Conservation (phyloP, 139 green algal genomes). For the Picochlorum sp. region DNA sequence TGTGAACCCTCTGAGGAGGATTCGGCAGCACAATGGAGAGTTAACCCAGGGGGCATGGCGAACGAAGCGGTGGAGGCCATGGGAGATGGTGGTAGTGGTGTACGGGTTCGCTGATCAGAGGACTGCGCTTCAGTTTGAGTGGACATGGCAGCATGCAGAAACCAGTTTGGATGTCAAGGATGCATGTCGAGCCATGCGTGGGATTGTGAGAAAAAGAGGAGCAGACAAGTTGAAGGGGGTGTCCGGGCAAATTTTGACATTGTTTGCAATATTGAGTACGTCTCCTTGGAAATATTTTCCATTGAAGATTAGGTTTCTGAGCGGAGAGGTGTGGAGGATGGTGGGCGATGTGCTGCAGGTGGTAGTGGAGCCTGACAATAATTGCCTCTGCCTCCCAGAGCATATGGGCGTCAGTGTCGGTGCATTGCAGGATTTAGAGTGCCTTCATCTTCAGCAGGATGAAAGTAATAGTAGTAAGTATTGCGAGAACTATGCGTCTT, state of each 20-base stretch:
- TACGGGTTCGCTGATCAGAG: conserved; percentile 77
- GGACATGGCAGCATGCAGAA: conserved; percentile 89
- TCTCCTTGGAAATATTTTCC: conserved; percentile 71
- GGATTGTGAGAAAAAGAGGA: conserved; percentile 30
- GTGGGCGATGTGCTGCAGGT: conserved; percentile 9
- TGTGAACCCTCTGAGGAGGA: conserved; percentile 71
- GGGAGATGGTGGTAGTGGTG: conserved; percentile 89
- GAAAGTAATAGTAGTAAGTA: background rate
- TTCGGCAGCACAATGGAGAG: conserved; percentile 91
- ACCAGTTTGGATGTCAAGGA: conserved; percentile 32
- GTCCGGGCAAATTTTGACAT: conserved; percentile 63
- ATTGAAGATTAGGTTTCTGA: conserved; percentile 70
- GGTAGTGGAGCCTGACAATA: too few species aligned
- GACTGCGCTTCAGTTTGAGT: conserved; percentile 92
- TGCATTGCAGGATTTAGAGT: conserved; percentile 34
- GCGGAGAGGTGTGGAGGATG: conserved; percentile 22
- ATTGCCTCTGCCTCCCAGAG: conserved; percentile 13
- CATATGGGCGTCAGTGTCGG: conserved; percentile 43
- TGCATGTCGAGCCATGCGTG: conserved; percentile 21
- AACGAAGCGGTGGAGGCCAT: conserved; percentile 71
- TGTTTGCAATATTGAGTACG: conserved; percentile 69
- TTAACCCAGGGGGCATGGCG: conserved; percentile 59
- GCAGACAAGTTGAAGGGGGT: conserved; percentile 30
- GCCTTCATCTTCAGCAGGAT: background rate
- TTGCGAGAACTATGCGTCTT: too few species aligned